Evolutionary conservation across 805 yeast species (phyloP), one percentile per base, ranked within the genome.

Genomic region (Wickerhamiella spandovensis): DNA sequence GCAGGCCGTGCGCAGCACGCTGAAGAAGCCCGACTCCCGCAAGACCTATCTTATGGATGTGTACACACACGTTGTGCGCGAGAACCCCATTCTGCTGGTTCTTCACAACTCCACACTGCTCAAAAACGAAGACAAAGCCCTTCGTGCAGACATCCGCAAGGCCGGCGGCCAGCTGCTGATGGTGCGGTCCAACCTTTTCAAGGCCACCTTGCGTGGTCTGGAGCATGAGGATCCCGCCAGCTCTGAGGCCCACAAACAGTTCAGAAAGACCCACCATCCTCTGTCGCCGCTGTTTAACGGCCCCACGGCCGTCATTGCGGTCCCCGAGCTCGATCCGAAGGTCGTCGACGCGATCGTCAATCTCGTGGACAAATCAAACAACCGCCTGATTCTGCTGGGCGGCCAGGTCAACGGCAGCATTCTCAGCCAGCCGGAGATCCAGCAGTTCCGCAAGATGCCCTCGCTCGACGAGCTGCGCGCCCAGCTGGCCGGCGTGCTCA

Each of bases 21-120:
- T 75, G 50, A 89, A 89, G 64, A 78, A 78, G 17, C 60, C 72
- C 44, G 74, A 73, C 41, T 80, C 90, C 3, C 79, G 97, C 69
- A 90, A 90, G 70, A 88, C 97, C 0, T 88, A 79, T 58, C 71
- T 90, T 55, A 72, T 90, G 54, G 95, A 90, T 66, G 71, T 76
- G 56, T 90, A 90, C 72, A 77, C 85, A 53, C 68, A 81, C 54
- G 64, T 87, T 54, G 74, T 87, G 68, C 79, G 81, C 51, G 70
- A 67, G 25, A 78, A 79, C 64, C 80, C 85, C 38, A 79, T 89
- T 44, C 72, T 89, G 13, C 72, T 90, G 50, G 80, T 85, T 57
- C 77, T 81, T 5, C 98, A 92, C 68, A 90, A 86, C 69, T 86
- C 87, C 64, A 88, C 88, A 64, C 67, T 89, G 57, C 65, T 76